Evolutionary conservation across 2,329 filamentous ascomycete species (phyloP), one percentile per base, ranked within the genome.

Genomic region (Alternaria gansuensis): DNA sequence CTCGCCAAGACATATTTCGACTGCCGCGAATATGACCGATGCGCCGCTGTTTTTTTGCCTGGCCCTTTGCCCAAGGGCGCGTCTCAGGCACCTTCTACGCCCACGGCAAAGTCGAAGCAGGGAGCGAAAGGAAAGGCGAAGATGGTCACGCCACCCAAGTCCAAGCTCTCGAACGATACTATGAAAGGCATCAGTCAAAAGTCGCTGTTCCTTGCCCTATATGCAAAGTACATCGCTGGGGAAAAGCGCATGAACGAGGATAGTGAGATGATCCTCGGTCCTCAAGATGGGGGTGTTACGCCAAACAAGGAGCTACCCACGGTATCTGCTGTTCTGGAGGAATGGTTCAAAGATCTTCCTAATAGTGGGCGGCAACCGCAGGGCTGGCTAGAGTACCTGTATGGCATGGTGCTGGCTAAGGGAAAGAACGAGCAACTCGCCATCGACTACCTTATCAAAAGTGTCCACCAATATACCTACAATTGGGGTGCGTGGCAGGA

Each of bases 401-500:
- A 98, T 72, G 95, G 93, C 9, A 90, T 98, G 79, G 88, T 97
- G 13, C 82, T 98, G 17, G 86, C 92, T 34, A 97, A 93, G 77
- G 90, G 93, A 61, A 96, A 96, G 78, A 97, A 95, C 69, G 93
- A 96, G 66, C 85, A 88, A 43, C 85, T 90, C 60, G 95, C 95
- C 2, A 88, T 94, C 77, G 87, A 90, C 63, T 97, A 91, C 84
- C 84, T 99, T n/a, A 83, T 97, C 51, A 86, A 88, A 63, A 97
- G 93, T 72, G 91, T 97, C 9, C 91, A 96, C 75, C 81, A 92
- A 39, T 96, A 93, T 70, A 91, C 93, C 1, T 97, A 93, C 85
- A 97, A 98, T 74, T 99, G 95, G 95, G 92, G 93, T 7, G 93
- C 93, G 62, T 99, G 95, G 95, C 85, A 95, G 58, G 95, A 99